These are phyloP conservation scores for Knoxdaviesia capensis DNA, from an alignment of 2,329 filamentous ascomycete species.

Conservation along the genomic window DNA sequence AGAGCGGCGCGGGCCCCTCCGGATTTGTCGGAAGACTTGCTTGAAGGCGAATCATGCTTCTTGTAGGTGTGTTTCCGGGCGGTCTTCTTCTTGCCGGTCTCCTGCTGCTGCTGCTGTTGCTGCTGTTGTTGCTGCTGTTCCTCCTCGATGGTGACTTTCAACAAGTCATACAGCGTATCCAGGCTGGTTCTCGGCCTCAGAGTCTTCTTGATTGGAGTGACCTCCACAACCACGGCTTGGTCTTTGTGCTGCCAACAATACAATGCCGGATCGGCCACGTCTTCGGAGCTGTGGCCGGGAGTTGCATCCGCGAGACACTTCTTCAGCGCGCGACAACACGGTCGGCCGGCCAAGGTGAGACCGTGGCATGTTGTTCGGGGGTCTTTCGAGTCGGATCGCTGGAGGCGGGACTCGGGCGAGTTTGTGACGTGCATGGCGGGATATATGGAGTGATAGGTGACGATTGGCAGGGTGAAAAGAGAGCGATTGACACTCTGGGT, in stretches of 20 bases:
- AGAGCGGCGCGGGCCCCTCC: too few species aligned
- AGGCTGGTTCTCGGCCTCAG: conserved; percentile 45
- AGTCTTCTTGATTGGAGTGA: too few species aligned
- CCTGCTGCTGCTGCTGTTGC: conserved; percentile 7
- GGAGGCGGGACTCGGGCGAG: conserved; percentile 65
- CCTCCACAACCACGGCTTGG: conserved; percentile 38
- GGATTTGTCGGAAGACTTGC: too few species aligned
- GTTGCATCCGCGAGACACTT: conserved; percentile 17
- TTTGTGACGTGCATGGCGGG: too few species aligned
- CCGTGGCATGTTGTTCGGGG: conserved; percentile 73
- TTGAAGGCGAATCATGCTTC: neutral
- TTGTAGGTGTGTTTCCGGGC: conserved; percentile 2
- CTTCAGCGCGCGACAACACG: conserved; percentile 47
- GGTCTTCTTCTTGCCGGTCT: conserved; percentile 8
- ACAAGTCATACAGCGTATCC: conserved; percentile 64
- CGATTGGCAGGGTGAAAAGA: too few species aligned
- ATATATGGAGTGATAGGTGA: too few species aligned
- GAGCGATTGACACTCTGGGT: too few species aligned
- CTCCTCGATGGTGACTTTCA: conserved; percentile 54
- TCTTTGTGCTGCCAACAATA: conserved; percentile 96
- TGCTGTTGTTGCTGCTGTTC: conserved; percentile 13
- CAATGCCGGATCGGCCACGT: conserved; percentile 32
- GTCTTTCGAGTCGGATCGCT: conserved; percentile 68
- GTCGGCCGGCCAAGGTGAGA: conserved; percentile 61
- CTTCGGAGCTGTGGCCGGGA: conserved; percentile 5